A percentile compares a stretch with the other conserved stretches of the same genome.
phyloP scores from a whole-genome alignment of 202 grass and related monocot species.

The Cymbopogon flexuosus region DNA sequence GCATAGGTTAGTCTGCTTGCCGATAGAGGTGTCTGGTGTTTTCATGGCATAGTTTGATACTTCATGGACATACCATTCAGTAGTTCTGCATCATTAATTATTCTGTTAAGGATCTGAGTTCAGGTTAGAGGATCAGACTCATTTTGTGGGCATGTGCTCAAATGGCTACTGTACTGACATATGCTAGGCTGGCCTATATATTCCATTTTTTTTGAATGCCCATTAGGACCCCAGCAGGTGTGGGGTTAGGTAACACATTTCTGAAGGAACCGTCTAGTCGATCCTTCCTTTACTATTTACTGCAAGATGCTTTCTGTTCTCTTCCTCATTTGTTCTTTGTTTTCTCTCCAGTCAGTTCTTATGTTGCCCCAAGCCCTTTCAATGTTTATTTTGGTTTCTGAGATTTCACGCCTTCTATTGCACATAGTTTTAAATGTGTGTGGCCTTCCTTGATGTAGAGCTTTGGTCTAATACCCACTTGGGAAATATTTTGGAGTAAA shows the following conservation, averaged over 20 bases:
- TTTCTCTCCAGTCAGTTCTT: background rate
- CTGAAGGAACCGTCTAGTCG: background rate
- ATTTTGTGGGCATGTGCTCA: background rate
- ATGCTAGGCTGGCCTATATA: slow-evolving; percentile 6
- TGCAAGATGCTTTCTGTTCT: background rate
- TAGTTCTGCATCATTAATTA: background rate
- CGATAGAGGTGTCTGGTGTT: background rate
- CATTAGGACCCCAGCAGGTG: slow-evolving; percentile 14
- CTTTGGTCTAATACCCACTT: background rate
- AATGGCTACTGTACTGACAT: background rate
- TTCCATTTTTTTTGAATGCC: slow-evolving; percentile 31
- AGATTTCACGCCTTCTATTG: slow-evolving; percentile 4
- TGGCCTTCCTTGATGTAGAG: slow-evolving; percentile 1
- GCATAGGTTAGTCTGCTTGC: background rate
- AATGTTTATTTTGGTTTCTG: background rate
- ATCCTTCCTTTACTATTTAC: slow-evolving; percentile 24
- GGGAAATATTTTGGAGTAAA: background rate
- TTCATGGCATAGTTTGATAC: slow-evolving; percentile 10
- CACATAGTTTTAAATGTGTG: background rate
- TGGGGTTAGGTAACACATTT: slow-evolving; percentile 25
- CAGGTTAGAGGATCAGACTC: slow-evolving; percentile 1
- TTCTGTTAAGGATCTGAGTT: slow-evolving; percentile 12
- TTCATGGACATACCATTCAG: background rate
- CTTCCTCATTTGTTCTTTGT: background rate
- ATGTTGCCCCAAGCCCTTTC: background rate